Evolutionary conservation across 306 rosid genomes (phyloP), one percentile per base, ranked within the genome.

Genomic region (Lathyrus oleraceus): DNA sequence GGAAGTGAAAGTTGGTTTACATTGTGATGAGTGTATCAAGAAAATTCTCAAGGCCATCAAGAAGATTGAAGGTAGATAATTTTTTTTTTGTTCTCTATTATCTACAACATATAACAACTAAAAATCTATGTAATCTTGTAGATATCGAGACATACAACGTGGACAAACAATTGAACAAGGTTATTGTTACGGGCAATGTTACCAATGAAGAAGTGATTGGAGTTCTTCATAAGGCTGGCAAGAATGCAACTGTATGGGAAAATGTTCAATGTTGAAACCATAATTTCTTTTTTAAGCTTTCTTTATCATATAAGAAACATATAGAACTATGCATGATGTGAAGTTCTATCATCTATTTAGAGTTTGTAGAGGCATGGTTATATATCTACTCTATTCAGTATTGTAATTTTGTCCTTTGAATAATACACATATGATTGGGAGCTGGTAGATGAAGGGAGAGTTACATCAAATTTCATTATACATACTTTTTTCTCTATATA

Each of bases 11-110:
- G 96, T 93, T 61, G 88, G 85, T 5, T 79, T 90, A 79, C 96
- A 93, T 76, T 88, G 98, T 28, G 90, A 84, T 4, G 90, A 93
- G 19, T 93, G 98, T 70, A 90, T 90, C 77, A 90, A 87, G 90
- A 90, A 90, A 80, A 90, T 93, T 75, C 82, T 87, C 67, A 88
- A 88, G 81, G 90, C 88, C 78, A 84, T 86, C 85, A 93, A 90
- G 89, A 90, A 93, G 74, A 81, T 88, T 15, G 82, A 90, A 87
- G 97, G 97, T 87, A 78, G 25, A 6, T 25, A 3, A 61, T 14
- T 21, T 27, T 12, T 13, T 7, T 32, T 32, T 30, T 59, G 14
- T 59, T 28, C 5, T n/a, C 13, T 58, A 6, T 28, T 28, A 11
- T 10, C 6, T 28, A 27, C 11, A 13, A 21, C 0, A 23, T 21